A percentile compares a stretch with the other conserved stretches of the same genome.
Evolutionary conservation across 495 filamentous ascomycete species (phyloP).

Genomic region (Chaetomium cochliodes): DNA sequence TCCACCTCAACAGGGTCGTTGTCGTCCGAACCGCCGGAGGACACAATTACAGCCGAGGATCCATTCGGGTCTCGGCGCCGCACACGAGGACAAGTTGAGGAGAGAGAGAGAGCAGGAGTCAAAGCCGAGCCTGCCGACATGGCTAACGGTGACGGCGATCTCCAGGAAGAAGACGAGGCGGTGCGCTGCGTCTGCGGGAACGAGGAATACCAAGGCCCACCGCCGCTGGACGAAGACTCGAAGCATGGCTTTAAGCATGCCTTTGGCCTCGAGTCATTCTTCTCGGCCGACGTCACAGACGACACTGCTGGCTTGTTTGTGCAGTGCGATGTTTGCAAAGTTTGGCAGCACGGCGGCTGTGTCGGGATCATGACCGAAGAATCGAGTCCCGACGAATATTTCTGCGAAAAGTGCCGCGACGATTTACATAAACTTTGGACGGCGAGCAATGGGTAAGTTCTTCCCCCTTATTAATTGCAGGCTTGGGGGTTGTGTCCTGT

Average conservation of each 20-base stretch:
- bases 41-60: conserved; percentile 61
- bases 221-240: conserved; percentile 62
- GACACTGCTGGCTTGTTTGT: conserved; percentile 94
- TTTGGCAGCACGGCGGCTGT: conserved; percentile 98
- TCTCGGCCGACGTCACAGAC: conserved; percentile 70
- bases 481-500: conserved; percentile 6
- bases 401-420: conserved; percentile 89
- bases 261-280: conserved; percentile 54
- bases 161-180: conserved; percentile 84
- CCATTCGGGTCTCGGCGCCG: conserved; percentile 54
- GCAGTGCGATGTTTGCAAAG: conserved; percentile 95
- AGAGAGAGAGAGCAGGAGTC: conserved; percentile 52
- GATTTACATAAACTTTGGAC: conserved; percentile 82
- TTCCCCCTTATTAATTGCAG: conserved; percentile 17
- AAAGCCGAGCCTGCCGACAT: conserved; percentile 53
- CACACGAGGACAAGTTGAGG: conserved; percentile 64
- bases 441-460: conserved; percentile 78
- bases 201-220: conserved; percentile 91
- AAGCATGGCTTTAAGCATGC: conserved; percentile 50
- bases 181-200: conserved; percentile 93
- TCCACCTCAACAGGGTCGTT: conserved; percentile 67
- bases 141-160: conserved; percentile 58
- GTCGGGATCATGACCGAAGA: conserved; percentile 95
- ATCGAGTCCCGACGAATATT: conserved; percentile 93
- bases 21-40: conserved; percentile 79